These are phyloP conservation scores for Massarina eburnea DNA, from an alignment of 2,329 filamentous ascomycete species.

Conservation along the genomic window DNA sequence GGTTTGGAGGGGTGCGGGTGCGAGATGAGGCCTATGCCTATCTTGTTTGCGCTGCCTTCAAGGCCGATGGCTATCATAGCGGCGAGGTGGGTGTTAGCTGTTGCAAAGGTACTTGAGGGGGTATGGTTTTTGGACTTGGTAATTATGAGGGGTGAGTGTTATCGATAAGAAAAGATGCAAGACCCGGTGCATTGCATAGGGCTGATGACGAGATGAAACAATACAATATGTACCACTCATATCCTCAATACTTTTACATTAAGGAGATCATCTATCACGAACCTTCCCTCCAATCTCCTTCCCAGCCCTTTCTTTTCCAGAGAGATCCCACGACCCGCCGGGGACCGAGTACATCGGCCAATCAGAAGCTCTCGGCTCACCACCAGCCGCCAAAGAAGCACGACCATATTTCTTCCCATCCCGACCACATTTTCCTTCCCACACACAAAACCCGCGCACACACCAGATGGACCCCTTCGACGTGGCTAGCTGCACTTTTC, in stretches of 20 bases:
- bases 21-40: conserved; percentile 88
- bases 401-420: conserved; percentile 11
- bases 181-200: conserved; percentile 4
- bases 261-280: no score
- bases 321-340: not conserved
- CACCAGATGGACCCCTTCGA: conserved; percentile 39
- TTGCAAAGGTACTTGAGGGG: not conserved
- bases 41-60: conserved; percentile 97
- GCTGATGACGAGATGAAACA: conserved; percentile 10
- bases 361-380: conserved; percentile 15
- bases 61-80: conserved; percentile 69
- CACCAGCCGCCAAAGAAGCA: conserved; percentile 14
- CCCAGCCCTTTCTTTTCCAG: not conserved
- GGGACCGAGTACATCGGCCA: conserved; percentile 4
- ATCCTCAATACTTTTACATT: not conserved
- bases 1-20: conserved; percentile 59
- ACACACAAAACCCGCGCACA: not conserved
- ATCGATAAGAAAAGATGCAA: conserved; percentile 16
- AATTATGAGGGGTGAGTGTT: conserved; percentile 3
- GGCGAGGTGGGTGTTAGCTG: not conserved
- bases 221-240: no score
- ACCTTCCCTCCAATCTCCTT: no score
- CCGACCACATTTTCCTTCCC: conserved; percentile 1
- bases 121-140: not conserved
- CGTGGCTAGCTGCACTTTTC: conserved; percentile 53